A percentile compares a stretch with the other conserved stretches of the same genome.
Evolutionary conservation across 768 basidiomycete species (phyloP).

Genomic region (Solioccasus polychromus): DNA sequence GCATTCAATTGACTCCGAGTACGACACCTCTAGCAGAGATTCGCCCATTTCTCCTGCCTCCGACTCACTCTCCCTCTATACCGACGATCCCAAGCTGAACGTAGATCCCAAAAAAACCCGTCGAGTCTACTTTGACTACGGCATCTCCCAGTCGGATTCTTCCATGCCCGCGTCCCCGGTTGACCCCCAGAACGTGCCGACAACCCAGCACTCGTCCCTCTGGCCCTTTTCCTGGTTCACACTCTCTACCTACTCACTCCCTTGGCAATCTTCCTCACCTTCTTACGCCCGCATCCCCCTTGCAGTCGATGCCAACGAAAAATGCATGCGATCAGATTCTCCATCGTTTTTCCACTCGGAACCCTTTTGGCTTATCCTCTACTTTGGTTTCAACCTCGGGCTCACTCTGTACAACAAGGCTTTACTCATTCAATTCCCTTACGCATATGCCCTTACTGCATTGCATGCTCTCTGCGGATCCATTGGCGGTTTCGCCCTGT

Average conservation of each 20-base stretch:
- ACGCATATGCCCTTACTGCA: slow-evolving; percentile 93
- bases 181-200: background rate
- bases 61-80: slow-evolving; percentile 1
- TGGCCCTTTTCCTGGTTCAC: background rate
- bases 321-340: slow-evolving; percentile 8
- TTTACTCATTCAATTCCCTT: slow-evolving; percentile 89
- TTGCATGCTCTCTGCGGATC: slow-evolving; percentile 86
- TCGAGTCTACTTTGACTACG: slow-evolving; percentile 24
- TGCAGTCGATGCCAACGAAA: background rate
- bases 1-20: slow-evolving; percentile 10
- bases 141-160: slow-evolving; percentile 5
- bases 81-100: slow-evolving; percentile 4
- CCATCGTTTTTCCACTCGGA: slow-evolving; percentile 28
- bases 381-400: slow-evolving; percentile 88
- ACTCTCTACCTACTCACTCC: slow-evolving; percentile 10
- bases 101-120: slow-evolving; percentile 8
- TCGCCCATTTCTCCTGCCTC: background rate
- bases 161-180: background rate
- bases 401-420: slow-evolving; percentile 96
- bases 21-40: slow-evolving; percentile 8
- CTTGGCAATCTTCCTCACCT: slow-evolving; percentile 21
- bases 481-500: slow-evolving; percentile 70
- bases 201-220: background rate
- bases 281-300: slow-evolving; percentile 4
- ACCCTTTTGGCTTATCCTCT: slow-evolving; percentile 68